phyloP scores from a whole-genome alignment of 306 rosid species.

The Sindora glabra region DNA sequence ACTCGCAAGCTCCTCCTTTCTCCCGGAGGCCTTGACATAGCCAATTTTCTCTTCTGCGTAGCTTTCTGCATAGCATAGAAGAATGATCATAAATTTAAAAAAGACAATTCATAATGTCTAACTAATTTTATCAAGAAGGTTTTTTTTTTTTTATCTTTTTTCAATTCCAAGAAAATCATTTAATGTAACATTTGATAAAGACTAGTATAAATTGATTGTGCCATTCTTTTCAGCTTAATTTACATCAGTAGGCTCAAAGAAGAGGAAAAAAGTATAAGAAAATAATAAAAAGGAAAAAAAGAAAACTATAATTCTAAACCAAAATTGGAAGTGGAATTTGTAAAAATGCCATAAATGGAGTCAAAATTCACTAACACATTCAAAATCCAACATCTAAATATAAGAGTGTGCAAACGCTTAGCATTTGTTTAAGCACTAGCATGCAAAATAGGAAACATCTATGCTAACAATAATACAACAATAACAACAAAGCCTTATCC shows the following conservation, averaged over 20 bases:
- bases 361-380: too few species aligned
- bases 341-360: too few species aligned
- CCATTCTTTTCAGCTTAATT: constrained; percentile 5
- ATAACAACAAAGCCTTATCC: too few species aligned
- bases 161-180: constrained; percentile 3
- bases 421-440: too few species aligned
- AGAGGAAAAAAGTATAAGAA: background rate
- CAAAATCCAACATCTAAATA: too few species aligned
- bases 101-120: constrained; percentile 7
- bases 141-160: background rate
- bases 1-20: constrained; percentile 61
- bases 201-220: background rate
- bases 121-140: too few species aligned
- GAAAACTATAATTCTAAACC: too few species aligned
- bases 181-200: background rate
- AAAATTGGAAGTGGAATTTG: too few species aligned
- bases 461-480: too few species aligned
- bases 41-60: constrained; percentile 92
- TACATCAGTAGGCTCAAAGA: background rate
- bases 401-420: too few species aligned
- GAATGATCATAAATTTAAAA: background rate
- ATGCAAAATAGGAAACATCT: too few species aligned
- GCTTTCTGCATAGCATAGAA: constrained; percentile 27
- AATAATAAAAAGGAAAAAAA: too few species aligned
- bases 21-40: constrained; percentile 91